Conservation (phyloP, 495 filamentous ascomycete genomes). For the Chaetomium tenue region DNA sequence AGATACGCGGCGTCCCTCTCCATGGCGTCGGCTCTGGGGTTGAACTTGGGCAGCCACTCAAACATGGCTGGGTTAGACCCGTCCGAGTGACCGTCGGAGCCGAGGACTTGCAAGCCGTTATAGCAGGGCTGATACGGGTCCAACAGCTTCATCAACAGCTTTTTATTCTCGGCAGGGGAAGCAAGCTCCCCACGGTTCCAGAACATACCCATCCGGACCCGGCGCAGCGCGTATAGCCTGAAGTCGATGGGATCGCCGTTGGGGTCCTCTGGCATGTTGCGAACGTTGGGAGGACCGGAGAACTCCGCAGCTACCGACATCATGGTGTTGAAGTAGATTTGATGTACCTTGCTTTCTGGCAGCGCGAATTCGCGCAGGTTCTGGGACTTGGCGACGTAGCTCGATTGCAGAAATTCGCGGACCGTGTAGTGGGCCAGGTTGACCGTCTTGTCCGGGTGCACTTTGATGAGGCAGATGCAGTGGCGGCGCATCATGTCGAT, state of each 20-base stretch:
- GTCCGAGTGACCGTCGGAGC: not conserved
- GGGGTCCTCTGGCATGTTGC: not conserved
- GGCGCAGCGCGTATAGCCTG: not conserved
- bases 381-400: not conserved
- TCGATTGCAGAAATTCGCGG: constrained; percentile 20
- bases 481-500: not conserved
- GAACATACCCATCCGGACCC: not conserved
- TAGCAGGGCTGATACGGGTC: not conserved
- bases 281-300: not conserved
- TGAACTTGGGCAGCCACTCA: constrained; percentile 10
- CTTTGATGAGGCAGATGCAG: constrained; percentile 17
- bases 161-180: no score
- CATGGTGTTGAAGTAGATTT: constrained; percentile 2
- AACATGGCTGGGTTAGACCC: not conserved
- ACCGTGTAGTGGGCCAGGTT: constrained; percentile 26
- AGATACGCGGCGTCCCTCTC: constrained; percentile 9
- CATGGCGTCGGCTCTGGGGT: not conserved
- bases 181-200: not conserved
- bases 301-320: not conserved
- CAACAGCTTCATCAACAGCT: not conserved
- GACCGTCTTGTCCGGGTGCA: not conserved
- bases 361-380: constrained; percentile 3
- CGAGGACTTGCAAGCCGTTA: not conserved
- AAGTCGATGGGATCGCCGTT: not conserved
- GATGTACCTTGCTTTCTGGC: not conserved